Evolutionary conservation across 1,284 basidiomycete species (phyloP).

Genomic region (Apiotrichum gracile): DNA sequence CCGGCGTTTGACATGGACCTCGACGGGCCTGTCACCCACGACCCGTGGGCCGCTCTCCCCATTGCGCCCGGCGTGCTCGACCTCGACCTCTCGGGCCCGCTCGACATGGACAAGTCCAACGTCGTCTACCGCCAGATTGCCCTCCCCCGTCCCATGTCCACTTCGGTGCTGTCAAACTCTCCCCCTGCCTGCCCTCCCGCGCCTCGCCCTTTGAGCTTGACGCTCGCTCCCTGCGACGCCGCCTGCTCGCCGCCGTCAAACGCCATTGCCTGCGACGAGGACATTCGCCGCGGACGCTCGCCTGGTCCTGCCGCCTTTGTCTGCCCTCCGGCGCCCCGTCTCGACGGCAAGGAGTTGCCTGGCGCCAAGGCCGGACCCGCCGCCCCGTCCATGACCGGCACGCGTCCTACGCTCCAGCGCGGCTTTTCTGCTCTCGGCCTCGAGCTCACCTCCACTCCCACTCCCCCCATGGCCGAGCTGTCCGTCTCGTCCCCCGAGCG

Average conservation of each 20-base stretch:
- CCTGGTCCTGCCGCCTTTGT: not conserved
- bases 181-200: not conserved
- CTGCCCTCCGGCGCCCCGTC: not conserved
- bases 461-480: not conserved
- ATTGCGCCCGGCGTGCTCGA: conserved; percentile 10
- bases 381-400: conserved; percentile 1
- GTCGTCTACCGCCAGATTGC: not conserved
- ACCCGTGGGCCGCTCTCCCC: conserved; percentile 3
- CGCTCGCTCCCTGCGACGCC: not conserved
- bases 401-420: conserved; percentile 2
- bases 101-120: not conserved
- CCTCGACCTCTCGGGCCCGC: conserved; percentile 4
- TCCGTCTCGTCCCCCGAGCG: not conserved
- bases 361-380: not conserved
- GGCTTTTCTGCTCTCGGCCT: conserved; percentile 16
- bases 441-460: not conserved
- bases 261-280: not conserved
- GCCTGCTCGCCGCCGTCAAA: not conserved
- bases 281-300: not conserved
- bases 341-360: not conserved
- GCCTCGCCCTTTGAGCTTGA: not conserved
- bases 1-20: not conserved
- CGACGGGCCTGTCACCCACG: not conserved
- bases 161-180: not conserved
- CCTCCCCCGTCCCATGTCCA: not conserved